phyloP scores from a whole-genome alignment of 1,284 basidiomycete genomes.

The Tausonia pullulans region DNA sequence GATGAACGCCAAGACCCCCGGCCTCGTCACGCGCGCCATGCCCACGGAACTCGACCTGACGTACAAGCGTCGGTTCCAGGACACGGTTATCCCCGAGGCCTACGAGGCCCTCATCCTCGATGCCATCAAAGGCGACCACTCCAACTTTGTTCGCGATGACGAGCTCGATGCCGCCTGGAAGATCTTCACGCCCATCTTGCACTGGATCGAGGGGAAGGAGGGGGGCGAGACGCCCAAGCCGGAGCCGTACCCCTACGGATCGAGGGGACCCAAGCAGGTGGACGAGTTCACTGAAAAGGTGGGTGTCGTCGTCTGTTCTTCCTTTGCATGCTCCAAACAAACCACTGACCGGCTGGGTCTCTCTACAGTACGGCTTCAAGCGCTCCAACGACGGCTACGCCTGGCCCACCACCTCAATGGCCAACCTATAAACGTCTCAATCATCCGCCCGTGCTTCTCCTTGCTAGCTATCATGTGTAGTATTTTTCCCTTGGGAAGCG shows the following conservation, averaged over 20 bases:
- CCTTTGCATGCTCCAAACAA: no score
- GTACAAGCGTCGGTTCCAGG: constrained; percentile 85
- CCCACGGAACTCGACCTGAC: constrained; percentile 94
- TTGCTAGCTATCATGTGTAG: no score
- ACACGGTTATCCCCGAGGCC: constrained; percentile 80
- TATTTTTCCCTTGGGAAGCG: no score
- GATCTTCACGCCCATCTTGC: constrained; percentile 90
- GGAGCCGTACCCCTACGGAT: constrained; percentile 74
- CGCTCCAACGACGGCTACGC: background rate
- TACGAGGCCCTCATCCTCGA: constrained; percentile 88
- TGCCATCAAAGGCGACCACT: constrained; percentile 76
- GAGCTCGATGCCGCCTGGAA: constrained; percentile 34
- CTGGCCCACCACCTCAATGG: background rate
- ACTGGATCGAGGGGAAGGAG: constrained; percentile 75
- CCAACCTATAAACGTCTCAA: background rate
- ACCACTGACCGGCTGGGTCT: no score
- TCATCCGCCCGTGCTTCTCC: no score
- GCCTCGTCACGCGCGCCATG: constrained; percentile 73
- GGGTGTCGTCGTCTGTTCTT: no score
- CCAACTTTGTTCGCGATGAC: constrained; percentile 44
- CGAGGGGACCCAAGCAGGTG: constrained; percentile 77
- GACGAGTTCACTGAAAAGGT: constrained; percentile 6
- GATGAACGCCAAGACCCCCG: constrained; percentile 85
- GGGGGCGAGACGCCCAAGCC: constrained; percentile 48
- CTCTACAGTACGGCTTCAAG: background rate